Base-by-base conservation (phyloP, 2,329 filamentous ascomycete genomes). In the Eurotiales sp. region DNA sequence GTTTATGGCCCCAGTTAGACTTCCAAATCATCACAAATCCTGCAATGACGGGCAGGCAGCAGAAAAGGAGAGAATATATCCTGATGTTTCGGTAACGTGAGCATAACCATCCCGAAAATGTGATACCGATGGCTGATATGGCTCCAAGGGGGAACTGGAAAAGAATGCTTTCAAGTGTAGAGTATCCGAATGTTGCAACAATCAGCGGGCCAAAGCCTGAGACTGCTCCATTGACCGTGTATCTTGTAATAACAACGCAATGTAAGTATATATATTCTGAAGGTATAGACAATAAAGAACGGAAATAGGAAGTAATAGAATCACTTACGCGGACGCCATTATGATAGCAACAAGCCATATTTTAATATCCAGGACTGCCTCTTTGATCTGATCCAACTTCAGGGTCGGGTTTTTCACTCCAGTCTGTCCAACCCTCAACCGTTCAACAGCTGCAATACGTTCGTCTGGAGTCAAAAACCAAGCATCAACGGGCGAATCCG, bases 1-100 rank as follows among this genome's bases (percentile, higher is more conserved):
- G 82, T 36, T 80, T 84, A 56, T 84, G 77, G 6, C 74, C 76
- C 87, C 87, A 80, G 8, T 65, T 59, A 2, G 72, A 80, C 64
- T 83, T 86, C 87, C 87, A 90, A 59, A 91, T 88, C 65, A 89
- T 80, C 3, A 78, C 80, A 61, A 84, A 90, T 1, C 87, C 86
- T 0, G 84, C 84, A 44, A 90, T 87, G 47, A 90, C 85, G 0
- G 86, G 87, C 0, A 90, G 73, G 54, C 85, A 89, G 57, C 82
- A 86, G 3, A 79, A 41, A 4, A 87, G 67, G 1, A 90, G 75
- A 66, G 88, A 78, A 5, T 82, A 64, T 44, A 89, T 78, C 12
- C 86, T 79, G 11, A 85, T 80, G 59, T 89, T 85, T 2, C 72
- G 75, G 48, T 85, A 72, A 1, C 75, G 73, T 0, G 81, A 78